Base-by-base conservation (phyloP, 352 stramenopile species). In the Phytophthora uliginosa region DNA sequence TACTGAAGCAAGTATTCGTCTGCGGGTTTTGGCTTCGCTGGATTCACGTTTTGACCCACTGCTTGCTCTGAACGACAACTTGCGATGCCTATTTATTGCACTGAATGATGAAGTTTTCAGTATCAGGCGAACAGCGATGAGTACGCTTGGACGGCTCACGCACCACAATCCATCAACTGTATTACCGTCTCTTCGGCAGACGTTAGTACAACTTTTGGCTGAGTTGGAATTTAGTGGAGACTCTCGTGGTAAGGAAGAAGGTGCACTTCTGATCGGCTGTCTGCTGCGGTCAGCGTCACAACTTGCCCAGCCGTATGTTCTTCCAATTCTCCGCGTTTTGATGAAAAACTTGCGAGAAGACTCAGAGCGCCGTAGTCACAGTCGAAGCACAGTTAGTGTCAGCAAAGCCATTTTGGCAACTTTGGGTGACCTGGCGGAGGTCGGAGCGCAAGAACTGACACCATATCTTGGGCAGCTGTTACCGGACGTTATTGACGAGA, bases 321-420 rank as follows among this genome's bases (percentile, higher is more conserved):
- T 97, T 7, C 90, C 90, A 20, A 97, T 95, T 57, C 63, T 97
- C 20, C 89, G 90, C 40, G 90, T 90, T 20, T 69, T 97, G 48
- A 96, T 96, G 86, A 94, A 96, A 64, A 97, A 97, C 66, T 54
- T 97, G 34, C 88, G 90, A 20, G 85, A 95, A 78, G 90, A 97
- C 50, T 94, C 89, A 4, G 87, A 84, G 31, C 69, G 79, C 17
- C 80, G 88, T 36, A 89, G 80, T 42, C 87, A 89, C 48, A 94
- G 85, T 63, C 83, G 85, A 47, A 95, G 88, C 40, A 97, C 84
- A 0, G 72, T 95, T 34, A 91, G 81, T 40, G 88, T 96, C 40
- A 97, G 89, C 79, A 93, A 93, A 72, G 89, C 90, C 38, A 95
- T 97, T 20, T 73, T 95, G 17, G 89, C 86, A 42, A 97, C 90